Conservation (phyloP, 2,329 filamentous ascomycete species). For the Metarhizium humberi region DNA sequence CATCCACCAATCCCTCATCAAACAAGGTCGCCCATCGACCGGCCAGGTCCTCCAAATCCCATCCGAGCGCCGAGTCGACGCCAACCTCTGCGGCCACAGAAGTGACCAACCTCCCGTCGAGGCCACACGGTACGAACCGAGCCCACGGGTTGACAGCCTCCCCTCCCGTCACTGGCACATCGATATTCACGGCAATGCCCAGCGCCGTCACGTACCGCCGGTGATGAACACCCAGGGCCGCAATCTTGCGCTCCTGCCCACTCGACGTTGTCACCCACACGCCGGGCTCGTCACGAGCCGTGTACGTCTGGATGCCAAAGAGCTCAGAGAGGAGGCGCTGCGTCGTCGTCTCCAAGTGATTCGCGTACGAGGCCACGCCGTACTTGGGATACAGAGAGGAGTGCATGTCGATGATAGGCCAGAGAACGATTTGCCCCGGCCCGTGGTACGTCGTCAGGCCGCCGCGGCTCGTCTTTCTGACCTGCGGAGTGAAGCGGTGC, state of each 20-base stretch:
- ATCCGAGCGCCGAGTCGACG: slow-evolving; percentile 6
- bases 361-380: slow-evolving; percentile 67
- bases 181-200: slow-evolving; percentile 74
- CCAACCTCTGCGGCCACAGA: slow-evolving; percentile 51
- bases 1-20: slow-evolving; percentile 22
- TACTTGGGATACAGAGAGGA: slow-evolving; percentile 45
- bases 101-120: slow-evolving; percentile 72
- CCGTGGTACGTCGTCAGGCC: slow-evolving; percentile 94
- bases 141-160: slow-evolving; percentile 41
- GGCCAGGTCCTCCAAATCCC: slow-evolving; percentile 20
- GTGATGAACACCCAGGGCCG: slow-evolving; percentile 86
- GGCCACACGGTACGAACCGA: slow-evolving; percentile 82
- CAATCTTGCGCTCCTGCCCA: slow-evolving; percentile 58
- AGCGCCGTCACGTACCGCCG: slow-evolving; percentile 74
- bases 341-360: slow-evolving; percentile 67
- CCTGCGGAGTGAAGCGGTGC: slow-evolving; percentile 39
- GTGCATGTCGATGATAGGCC: slow-evolving; percentile 78
- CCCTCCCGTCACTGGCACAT: slow-evolving; percentile 40
- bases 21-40: slow-evolving; percentile 23
- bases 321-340: slow-evolving; percentile 48
- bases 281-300: slow-evolving; percentile 69
- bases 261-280: slow-evolving; percentile 55
- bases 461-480: slow-evolving; percentile 67
- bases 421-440: slow-evolving; percentile 86
- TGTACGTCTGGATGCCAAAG: slow-evolving; percentile 49